Conservation (phyloP, 176 grass and related monocot genomes). For the Triticum monococcum region DNA sequence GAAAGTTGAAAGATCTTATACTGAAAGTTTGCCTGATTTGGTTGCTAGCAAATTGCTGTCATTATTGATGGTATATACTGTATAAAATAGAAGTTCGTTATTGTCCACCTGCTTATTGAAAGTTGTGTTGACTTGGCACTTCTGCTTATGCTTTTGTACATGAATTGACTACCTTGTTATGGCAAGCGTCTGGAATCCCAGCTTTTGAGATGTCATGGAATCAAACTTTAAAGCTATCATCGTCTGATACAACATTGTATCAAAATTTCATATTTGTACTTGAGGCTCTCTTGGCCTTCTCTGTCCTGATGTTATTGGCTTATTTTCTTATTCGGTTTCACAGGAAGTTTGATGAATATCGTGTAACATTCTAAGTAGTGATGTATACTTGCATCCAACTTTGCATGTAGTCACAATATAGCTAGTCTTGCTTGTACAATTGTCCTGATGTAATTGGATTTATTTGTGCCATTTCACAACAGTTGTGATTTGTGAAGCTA, state of each 20-base stretch:
- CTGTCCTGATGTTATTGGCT: background rate
- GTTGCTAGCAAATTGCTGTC: background rate
- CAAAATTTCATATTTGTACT: background rate
- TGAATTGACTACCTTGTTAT: background rate
- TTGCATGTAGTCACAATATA: constrained; percentile 2
- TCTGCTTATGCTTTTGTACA: background rate
- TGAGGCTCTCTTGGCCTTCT: background rate
- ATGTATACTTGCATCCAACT: background rate
- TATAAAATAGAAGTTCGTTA: background rate
- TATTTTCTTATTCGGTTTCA: constrained; percentile 1
- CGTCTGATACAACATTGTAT: background rate
- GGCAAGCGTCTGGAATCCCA: background rate
- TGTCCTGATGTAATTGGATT: constrained; percentile 13
- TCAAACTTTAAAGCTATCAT: background rate
- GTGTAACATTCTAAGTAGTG: constrained; percentile 3
- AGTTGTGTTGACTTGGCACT: background rate
- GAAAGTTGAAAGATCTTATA: background rate
- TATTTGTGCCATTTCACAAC: constrained; percentile 15
- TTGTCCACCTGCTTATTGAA: background rate
- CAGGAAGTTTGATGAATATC: background rate
- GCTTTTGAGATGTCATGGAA: background rate
- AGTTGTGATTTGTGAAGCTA: background rate
- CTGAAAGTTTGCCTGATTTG: background rate
- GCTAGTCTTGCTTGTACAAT: background rate
- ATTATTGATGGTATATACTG: constrained; percentile 7